Base-by-base conservation (phyloP, 306 rosid species). In the Ochetophila trinervis region DNA sequence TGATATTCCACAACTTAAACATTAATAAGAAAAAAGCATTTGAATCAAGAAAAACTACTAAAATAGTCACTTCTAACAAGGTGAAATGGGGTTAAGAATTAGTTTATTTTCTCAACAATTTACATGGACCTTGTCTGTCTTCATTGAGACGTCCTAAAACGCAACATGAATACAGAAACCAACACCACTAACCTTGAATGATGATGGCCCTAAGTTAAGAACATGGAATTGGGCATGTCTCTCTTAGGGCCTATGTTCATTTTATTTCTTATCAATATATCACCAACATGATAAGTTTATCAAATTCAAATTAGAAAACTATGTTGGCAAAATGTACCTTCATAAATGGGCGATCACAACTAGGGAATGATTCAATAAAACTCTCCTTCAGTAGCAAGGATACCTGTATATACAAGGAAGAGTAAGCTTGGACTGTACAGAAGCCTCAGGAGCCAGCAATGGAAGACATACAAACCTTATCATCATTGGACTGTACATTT, bases 381-480 rank as follows among this genome's bases (percentile, higher is more conserved):
- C 99, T 94, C 83, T 94, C 99, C 86, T 84, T 94, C 91, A 94
- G 66, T 76, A 94, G 99, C 82, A 94, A 80, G 1, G 99, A 94
- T 42, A 94, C 99, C 99, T 94, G 68, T 71, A 67, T 55, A 67
- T 50, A 37, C 57, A 74, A 70, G 47, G 40, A 59, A 48, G 24
- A 19, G 18, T 60, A 71, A 81, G 75, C 79, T 68, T 49, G 30
- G 4, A 15, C 11, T 65, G 10, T 18, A 10, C 6, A 8, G 30
- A 11, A 16, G 24, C 19, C 19, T 37, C 69, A 44, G 57, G 48
- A 68, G 53, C n/a, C 24, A 42, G 6, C 68, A 40, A 34, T 9
- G 65, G 60, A 35, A 58, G 61, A 76, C 66, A 60, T 45, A 77
- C 82, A 66, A 32, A 94, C 99, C 99, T 94, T 94, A 77, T 94